Evolutionary conservation across 306 rosid species (phyloP), one percentile per base, ranked within the genome.

Genomic region (Trifolium dubium): DNA sequence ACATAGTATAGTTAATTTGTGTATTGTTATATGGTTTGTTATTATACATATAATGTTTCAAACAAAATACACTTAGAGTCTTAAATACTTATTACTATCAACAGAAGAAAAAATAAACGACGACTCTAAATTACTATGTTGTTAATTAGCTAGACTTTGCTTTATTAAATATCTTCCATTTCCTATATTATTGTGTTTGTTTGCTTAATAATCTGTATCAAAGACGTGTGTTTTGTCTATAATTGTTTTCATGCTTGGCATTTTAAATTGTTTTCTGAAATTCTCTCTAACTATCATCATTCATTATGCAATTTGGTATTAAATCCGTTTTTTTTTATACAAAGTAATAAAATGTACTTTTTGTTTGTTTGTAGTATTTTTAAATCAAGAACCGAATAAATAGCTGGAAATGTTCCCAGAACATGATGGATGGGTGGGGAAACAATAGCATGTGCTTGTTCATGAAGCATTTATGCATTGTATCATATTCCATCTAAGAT

Each of bases 381-480:
- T 49, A 47, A 69, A 64, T 43, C 77, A 81, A 66, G 67, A 67
- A 39, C 56, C 66, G 58, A 65, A 28, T 46, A 74, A 81, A 32
- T 56, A 79, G 84, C 54, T 68, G 81, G 58, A 78, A 76, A 86
- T 80, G 89, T 78, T 80, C 69, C 79, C 69, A 71, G 72, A 75
- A 80, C 65, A 80, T 41, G 81, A 77, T 83, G 80, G 72, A 67
- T 47, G 80, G 67, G 89, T 47, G 79, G 71, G 88, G 93, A 83
- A 89, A 87, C 96, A 89, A 49, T 32, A 77, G 51, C 96, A 93
- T 89, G 97, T 89, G 97, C 87, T 72, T 79, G 83, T 51, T 69
- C 76, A 83, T 67, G 86, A 81, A 55, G 85, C 89, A 86, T 87
- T 92, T 80, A 83, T 83, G 8, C 8, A 37, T 77, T 82, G 78